Evolutionary conservation across 768 basidiomycete genomes (phyloP).

Genomic region (Austroboletus eburneus): DNA sequence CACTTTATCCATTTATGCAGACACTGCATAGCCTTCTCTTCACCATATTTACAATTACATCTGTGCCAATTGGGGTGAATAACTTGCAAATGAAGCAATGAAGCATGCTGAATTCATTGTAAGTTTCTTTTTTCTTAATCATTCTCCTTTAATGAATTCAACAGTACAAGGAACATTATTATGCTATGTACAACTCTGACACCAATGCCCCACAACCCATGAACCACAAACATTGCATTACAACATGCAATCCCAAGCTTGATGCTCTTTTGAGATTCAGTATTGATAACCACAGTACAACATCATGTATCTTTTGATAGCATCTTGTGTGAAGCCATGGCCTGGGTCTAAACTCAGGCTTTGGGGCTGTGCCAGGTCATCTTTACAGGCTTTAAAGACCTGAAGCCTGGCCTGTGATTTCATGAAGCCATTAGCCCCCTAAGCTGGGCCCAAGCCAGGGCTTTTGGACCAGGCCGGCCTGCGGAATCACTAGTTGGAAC

Average conservation of each 20-base stretch:
- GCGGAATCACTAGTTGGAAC: too few relatives aligned
- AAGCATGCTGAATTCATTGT: not conserved
- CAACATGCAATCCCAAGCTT: constrained; percentile 3
- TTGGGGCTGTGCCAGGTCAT: not conserved
- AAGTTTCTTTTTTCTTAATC: not conserved
- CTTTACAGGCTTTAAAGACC: not conserved
- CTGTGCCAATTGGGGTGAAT: not conserved
- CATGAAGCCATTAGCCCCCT: too few relatives aligned
- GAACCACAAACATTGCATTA: not conserved
- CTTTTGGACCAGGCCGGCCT: too few relatives aligned
- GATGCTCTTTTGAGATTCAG: not conserved
- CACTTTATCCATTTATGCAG: too few relatives aligned
- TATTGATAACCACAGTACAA: not conserved
- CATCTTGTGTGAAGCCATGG: too few relatives aligned
- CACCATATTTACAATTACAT: constrained; percentile 6
- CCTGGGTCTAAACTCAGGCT: not conserved
- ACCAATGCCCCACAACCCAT: too few relatives aligned
- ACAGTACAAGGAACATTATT: too few relatives aligned
- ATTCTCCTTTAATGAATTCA: too few relatives aligned
- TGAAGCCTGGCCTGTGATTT: not conserved
- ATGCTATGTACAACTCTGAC: too few relatives aligned
- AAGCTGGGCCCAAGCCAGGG: too few relatives aligned
- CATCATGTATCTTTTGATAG: too few relatives aligned
- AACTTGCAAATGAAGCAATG: not conserved
- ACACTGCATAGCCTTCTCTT: too few relatives aligned